Conservation (phyloP, 1,284 basidiomycete species). For the Ganoderma lucidum region DNA sequence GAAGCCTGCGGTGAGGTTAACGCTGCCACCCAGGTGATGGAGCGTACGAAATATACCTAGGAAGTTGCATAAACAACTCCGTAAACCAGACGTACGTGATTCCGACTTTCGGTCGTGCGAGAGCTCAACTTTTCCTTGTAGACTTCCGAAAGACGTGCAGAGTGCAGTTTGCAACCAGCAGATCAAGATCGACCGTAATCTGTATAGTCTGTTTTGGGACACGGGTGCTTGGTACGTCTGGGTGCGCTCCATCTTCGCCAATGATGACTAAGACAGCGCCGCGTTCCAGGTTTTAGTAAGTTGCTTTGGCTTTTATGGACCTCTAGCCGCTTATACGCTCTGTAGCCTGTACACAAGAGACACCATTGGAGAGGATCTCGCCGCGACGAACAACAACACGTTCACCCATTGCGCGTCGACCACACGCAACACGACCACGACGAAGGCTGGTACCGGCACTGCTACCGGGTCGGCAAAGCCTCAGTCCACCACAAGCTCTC, state of each 20-base stretch:
- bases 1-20: background rate
- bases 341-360: constrained; percentile 26
- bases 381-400: constrained; percentile 34
- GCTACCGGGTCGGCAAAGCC: background rate
- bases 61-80: background rate
- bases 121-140: background rate
- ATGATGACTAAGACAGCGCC: background rate
- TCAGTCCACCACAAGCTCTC: constrained; percentile 9
- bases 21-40: constrained; percentile 12
- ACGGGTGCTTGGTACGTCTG: constrained; percentile 27
- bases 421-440: constrained; percentile 16
- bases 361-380: constrained; percentile 23
- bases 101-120: background rate
- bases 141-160: constrained; percentile 30
- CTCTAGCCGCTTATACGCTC: background rate
- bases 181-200: constrained; percentile 30
- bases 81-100: constrained; percentile 27
- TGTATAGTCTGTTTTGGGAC: constrained; percentile 30
- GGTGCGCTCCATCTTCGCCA: background rate
- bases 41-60: constrained; percentile 18
- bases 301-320: background rate
- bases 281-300: constrained; percentile 32
- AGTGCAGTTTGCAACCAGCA: constrained; percentile 32
- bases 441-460: constrained; percentile 1
- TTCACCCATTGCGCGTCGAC: constrained; percentile 33